Conservation (phyloP, 441 rosid species). For the Mallotus japonicus region DNA sequence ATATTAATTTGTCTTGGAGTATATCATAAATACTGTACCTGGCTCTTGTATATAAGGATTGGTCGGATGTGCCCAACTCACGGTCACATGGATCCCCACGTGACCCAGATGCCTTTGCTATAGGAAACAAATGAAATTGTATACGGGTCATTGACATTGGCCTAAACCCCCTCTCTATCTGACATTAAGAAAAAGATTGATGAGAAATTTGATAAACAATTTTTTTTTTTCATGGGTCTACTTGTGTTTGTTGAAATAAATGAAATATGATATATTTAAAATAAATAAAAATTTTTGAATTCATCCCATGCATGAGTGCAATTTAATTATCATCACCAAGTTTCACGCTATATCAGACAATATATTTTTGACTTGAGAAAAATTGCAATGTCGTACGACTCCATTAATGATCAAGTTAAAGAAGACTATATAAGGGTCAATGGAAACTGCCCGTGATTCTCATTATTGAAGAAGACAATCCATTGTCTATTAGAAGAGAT, state of each 20-base stretch:
- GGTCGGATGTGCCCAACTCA: constrained; percentile 37
- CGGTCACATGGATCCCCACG: constrained; percentile 61
- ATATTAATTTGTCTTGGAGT: constrained; percentile 9
- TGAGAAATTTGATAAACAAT: constrained; percentile 22
- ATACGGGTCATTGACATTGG: constrained; percentile 15
- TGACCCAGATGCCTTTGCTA: constrained; percentile 53
- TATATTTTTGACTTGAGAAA: not conserved
- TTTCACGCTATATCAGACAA: not conserved
- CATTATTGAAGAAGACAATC: too few relatives aligned
- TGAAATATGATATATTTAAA: too few relatives aligned
- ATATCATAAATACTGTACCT: not conserved
- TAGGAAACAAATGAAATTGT: constrained; percentile 51
- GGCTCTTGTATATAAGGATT: not conserved
- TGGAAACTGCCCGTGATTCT: too few relatives aligned
- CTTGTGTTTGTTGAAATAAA: not conserved
- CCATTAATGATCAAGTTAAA: too few relatives aligned
- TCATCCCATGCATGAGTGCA: constrained; percentile 20
- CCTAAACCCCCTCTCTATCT: not conserved
- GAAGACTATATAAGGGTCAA: too few relatives aligned
- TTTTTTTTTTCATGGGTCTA: not conserved
- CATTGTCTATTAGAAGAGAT: too few relatives aligned
- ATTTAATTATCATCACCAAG: not conserved
- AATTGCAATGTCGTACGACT: not conserved
- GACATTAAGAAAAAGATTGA: constrained; percentile 21
- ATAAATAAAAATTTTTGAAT: not conserved